Conservation (phyloP, 306 rosid species). For the Ceratonia siliqua region DNA sequence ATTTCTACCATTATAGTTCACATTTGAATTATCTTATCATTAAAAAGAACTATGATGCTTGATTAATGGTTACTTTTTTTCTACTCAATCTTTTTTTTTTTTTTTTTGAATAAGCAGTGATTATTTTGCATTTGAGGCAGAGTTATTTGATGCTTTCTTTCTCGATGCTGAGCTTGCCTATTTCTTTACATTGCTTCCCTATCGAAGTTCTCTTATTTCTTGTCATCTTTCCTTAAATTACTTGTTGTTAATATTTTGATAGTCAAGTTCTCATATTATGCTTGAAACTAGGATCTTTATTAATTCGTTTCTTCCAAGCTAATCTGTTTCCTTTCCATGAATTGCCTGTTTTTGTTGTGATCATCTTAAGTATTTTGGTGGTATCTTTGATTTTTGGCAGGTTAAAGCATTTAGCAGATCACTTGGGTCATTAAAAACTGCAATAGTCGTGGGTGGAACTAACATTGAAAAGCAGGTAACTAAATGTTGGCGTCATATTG, state of each 20-base stretch:
- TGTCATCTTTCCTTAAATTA: constrained; percentile 8
- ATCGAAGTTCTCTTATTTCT: constrained; percentile 6
- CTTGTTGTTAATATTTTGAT: constrained; percentile 3
- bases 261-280: neutral
- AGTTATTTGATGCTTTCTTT: constrained; percentile 19
- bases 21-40: neutral
- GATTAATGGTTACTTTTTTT: neutral
- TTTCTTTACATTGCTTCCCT: neutral
- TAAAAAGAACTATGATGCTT: neutral
- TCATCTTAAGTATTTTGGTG: constrained; percentile 31
- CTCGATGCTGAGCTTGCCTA: neutral
- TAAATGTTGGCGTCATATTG: constrained; percentile 18
- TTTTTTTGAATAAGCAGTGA: constrained; percentile 4
- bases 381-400: constrained; percentile 46
- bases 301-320: neutral
- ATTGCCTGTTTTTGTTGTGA: neutral
- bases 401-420: constrained; percentile 88
- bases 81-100: neutral
- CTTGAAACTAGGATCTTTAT: neutral
- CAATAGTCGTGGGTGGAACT: constrained; percentile 89
- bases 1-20: constrained; percentile 1
- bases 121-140: neutral
- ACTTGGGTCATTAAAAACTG: constrained; percentile 70
- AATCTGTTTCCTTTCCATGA: neutral
- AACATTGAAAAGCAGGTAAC: constrained; percentile 82